Percentiles rank a stretch among this genome's conserved stretches.
Evolutionary conservation across 2,329 filamentous ascomycete species (phyloP).

Genomic region (Ustilaginoidea virens): DNA sequence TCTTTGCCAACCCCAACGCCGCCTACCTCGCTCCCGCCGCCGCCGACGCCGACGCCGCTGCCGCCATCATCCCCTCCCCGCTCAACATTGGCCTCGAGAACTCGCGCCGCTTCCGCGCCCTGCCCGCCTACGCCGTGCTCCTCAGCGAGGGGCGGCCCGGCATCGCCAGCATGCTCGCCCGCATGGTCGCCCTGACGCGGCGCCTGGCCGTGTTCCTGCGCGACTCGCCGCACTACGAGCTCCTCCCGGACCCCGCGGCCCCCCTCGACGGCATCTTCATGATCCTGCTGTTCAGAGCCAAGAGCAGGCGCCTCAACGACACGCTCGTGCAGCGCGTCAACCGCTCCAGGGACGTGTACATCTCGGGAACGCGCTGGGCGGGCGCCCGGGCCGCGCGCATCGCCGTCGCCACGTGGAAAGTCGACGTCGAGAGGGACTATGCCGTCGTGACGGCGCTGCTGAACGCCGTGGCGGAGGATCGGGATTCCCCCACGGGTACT

Average conservation of each 20-base stretch:
- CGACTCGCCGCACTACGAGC: constrained; percentile 45
- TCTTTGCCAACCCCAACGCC: constrained; percentile 75
- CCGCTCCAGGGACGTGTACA: constrained; percentile 56
- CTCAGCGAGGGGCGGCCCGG: constrained; percentile 57
- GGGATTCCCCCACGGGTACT: no score
- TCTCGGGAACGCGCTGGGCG: constrained; percentile 68
- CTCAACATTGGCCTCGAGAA: constrained; percentile 83
- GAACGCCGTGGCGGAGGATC: constrained; percentile 25
- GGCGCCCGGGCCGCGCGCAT: constrained; percentile 63
- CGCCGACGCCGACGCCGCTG: constrained; percentile 20
- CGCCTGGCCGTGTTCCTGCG: constrained; percentile 48
- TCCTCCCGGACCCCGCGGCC: constrained; percentile 39
- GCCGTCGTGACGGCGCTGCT: constrained; percentile 50
- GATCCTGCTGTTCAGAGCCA: constrained; percentile 65
- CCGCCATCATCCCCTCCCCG: constrained; percentile 51
- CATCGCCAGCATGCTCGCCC: constrained; percentile 51
- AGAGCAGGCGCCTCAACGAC: constrained; percentile 43
- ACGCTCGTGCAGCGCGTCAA: constrained; percentile 61
- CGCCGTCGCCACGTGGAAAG: constrained; percentile 75
- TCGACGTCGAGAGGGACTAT: constrained; percentile 52
- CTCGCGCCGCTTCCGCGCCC: constrained; percentile 74
- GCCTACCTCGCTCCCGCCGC: constrained; percentile 49
- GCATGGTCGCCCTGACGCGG: constrained; percentile 58
- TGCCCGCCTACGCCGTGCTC: constrained; percentile 77
- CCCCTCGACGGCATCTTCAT: constrained; percentile 37